phyloP scores from a whole-genome alignment of 1,284 basidiomycete species.

The Leccinum holopus region DNA sequence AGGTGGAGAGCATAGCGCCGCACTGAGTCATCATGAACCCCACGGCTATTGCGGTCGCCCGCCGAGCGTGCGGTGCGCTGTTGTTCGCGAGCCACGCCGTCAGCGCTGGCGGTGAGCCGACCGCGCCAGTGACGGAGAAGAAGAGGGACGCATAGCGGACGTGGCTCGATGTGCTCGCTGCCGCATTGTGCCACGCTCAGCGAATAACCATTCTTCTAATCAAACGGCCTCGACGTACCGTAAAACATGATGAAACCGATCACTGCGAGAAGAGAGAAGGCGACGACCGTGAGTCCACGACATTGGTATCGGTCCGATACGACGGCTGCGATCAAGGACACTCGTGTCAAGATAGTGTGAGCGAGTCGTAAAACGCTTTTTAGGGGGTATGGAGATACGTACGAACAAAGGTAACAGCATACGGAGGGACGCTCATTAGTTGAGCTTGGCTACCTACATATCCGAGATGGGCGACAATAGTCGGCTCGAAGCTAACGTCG shows the following conservation, averaged over 20 bases:
- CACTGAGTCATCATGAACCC: conserved; percentile 52
- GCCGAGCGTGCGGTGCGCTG: conserved; percentile 51
- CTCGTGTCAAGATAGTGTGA: conserved; percentile 21
- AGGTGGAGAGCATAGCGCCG: conserved; percentile 57
- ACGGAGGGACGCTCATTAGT: conserved; percentile 51
- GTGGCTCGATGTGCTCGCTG: conserved; percentile 29
- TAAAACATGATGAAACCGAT: conserved; percentile 51
- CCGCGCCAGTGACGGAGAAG: conserved; percentile 47
- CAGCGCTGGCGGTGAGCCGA: conserved; percentile 43
- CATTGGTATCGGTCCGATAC: conserved; percentile 46
- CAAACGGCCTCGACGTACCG: conserved; percentile 29
- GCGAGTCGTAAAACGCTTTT: neutral
- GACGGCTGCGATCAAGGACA: conserved; percentile 40
- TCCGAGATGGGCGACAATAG: conserved; percentile 49
- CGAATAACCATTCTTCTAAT: no score
- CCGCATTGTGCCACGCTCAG: neutral
- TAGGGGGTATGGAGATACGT: neutral
- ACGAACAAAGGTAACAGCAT: conserved; percentile 44
- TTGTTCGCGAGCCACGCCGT: conserved; percentile 61
- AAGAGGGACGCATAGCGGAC: conserved; percentile 53
- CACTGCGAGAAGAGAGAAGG: conserved; percentile 37
- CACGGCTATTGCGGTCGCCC: conserved; percentile 54
- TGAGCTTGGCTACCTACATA: conserved; percentile 45
- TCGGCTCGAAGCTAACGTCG: conserved; percentile 50
- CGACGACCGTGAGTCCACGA: conserved; percentile 42